Evolutionary conservation across 495 filamentous ascomycete species (phyloP), one percentile per base, ranked within the genome.

Genomic region (Jackrogersella minutella): DNA sequence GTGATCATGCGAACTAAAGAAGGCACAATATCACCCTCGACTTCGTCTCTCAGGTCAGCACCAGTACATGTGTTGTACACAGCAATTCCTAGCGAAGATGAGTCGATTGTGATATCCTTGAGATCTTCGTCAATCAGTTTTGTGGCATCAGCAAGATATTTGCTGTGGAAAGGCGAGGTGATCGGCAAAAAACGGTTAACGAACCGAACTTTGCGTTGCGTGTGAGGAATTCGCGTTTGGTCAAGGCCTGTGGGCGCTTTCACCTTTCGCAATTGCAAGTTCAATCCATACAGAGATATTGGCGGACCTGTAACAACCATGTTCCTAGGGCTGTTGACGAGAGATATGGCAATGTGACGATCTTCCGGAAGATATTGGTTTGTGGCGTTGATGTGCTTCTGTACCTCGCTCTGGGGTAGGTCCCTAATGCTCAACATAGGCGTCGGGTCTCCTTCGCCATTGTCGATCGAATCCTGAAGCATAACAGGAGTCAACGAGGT

Each of bases 391-490:
- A 99, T 93, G 77, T 97, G 95, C 74, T 91, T 90, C 78, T 98
- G 93, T 19, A 99, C 90, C 49, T 93, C 88, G 14, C 87, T 81
- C 63, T 88, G 85, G 0, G 93, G 87, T 11, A 99, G 88, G 73
- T 98, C 96, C 11, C 96, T 91, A 65, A 99, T 93, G 63, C 93
- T 97, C 51, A 99, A 82, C 96, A 99, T 99, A 21, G 96, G 96
- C 2, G 95, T 97, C 3, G 96, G 96, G 3, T 83, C 85, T 17
- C 96, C 96, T 76, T 99, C 96, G 5, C 95, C 93, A 78, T 93
- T 88, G 71, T 97, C 93, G 58, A 92, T 84, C 0, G 95, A 97
- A 73, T 99, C 96, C 74, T 94, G 93, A n/a, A 97, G 84, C 64
- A 92, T 89, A 1, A 86, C 87, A 0, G 96, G 96, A n/a, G 93